These are phyloP conservation scores for Thalassiosira mediterranea DNA, from an alignment of 352 stramenopile genomes.

Conservation along the genomic window DNA sequence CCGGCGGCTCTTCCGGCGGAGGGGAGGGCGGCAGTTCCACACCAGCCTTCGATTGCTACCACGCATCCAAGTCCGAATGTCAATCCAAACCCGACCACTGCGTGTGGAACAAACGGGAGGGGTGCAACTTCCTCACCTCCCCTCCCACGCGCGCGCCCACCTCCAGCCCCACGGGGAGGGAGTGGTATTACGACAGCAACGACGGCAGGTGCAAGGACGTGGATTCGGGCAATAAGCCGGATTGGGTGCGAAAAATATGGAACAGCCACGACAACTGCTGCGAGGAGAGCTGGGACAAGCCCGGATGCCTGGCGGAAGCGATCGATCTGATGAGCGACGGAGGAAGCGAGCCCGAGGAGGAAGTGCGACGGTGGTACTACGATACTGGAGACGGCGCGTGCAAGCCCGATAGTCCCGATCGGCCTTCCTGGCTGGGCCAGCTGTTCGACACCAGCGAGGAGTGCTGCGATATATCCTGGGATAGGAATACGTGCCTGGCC, in stretches of 20 bases:
- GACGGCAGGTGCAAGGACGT: neutral
- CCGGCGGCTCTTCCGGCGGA: neutral
- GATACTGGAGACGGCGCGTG: conserved; percentile 11
- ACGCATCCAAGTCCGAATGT: neutral
- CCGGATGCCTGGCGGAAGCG: neutral
- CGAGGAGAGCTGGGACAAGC: neutral
- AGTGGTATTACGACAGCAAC: neutral
- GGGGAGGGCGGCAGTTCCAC: neutral
- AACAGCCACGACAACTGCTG: neutral
- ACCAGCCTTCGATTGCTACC: neutral
- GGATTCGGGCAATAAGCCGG: neutral
- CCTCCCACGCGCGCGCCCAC: neutral
- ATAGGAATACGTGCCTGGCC: neutral
- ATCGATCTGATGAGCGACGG: neutral
- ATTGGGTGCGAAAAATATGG: neutral
- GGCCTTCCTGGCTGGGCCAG: neutral
- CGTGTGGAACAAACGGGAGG: neutral
- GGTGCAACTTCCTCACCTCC: neutral
- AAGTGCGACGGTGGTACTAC: conserved; percentile 11
- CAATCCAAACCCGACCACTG: neutral
- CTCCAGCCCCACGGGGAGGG: neutral
- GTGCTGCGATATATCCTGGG: conserved; percentile 18
- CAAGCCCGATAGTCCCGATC: neutral
- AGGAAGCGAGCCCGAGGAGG: too few relatives aligned
- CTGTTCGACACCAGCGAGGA: conserved; percentile 5